Evolutionary conservation across 495 filamentous ascomycete genomes (phyloP), one percentile per base, ranked within the genome.

Genomic region (Penicillium bovifimosum): DNA sequence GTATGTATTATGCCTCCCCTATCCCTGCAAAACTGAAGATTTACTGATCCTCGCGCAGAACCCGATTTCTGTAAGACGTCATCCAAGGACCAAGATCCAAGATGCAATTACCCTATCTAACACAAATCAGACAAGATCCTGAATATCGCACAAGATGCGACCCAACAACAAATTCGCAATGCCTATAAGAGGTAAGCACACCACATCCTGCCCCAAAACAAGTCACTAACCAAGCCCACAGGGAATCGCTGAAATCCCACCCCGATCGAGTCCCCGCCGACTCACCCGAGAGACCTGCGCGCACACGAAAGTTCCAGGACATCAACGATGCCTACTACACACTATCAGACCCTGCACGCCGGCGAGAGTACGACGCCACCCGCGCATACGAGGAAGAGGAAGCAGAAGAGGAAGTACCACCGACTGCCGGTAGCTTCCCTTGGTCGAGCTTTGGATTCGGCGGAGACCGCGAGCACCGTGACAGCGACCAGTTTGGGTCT

Each of bases 301-400:
- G 92, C 55, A 98, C 93, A 6, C 84, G 85, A 58, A 86, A 86
- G 66, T 98, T 98, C 76, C 93, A 98, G 68, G 82, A 88, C 53
- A 87, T 98, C 61, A 98, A 96, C 74, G 93, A 97, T 68, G 93
- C 93, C 61, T 98, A 98, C 77, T 98, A 91, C 66, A 95, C 91
- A 18, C 86, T 98, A 35, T 91, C 86, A 0, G 91, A 98, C 64
- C 61, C 84, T 4, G 57, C 70, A 6, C 83, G 95, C 1, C 86
- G 93, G n/a, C 80, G 83, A 32, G 89, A 96, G 49, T 98, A 97
- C 72, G 92, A 98, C 64, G 76, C 81, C 39, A 80, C 86, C 35
- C 85, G 90, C 42, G 69, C 70, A 43, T 76, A 72, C 41, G 68
- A 75, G 35, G 65, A 81, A 17, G 77, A 83, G 52, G 78, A 76